Evolutionary conservation across 345 rosid species (phyloP).

Genomic region (Rubroshorea leprosula): DNA sequence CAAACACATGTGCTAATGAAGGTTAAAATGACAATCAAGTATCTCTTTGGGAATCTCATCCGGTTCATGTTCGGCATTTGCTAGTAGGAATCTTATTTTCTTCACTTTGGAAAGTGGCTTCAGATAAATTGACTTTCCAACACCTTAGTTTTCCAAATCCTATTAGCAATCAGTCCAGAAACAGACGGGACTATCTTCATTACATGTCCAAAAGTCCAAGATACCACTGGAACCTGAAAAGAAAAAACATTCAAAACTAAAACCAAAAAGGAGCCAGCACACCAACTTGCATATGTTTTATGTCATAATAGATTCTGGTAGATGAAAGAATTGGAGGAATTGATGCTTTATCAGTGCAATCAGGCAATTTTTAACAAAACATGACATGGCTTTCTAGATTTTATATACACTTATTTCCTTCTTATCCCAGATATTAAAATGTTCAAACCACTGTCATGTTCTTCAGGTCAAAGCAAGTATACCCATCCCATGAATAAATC

Average conservation of each 20-base stretch:
- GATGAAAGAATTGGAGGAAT: too few relatives aligned
- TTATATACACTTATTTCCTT: too few relatives aligned
- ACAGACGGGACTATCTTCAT: conserved; percentile 8
- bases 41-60: conserved; percentile 67
- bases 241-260: background rate
- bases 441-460: too few relatives aligned
- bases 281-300: too few relatives aligned
- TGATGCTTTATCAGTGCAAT: too few relatives aligned
- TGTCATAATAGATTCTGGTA: too few relatives aligned
- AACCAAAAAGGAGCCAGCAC: too few relatives aligned
- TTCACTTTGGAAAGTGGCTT: conserved; percentile 16
- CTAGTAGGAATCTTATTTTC: conserved; percentile 8
- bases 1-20: conserved; percentile 83
- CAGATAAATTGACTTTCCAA: conserved; percentile 8
- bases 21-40: conserved; percentile 74
- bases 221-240: background rate
- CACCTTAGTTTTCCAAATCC: conserved; percentile 9
- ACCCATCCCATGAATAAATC: too few relatives aligned
- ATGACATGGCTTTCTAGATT: too few relatives aligned
- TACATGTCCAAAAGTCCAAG: background rate
- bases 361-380: too few relatives aligned
- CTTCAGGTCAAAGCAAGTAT: too few relatives aligned
- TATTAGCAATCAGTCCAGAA: conserved; percentile 7
- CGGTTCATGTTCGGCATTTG: conserved; percentile 38
- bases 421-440: too few relatives aligned